Percentiles rank a stretch among this genome's conserved stretches.
Evolutionary conservation across 805 yeast genomes (phyloP).

Genomic region (Metschnikowia lunata): DNA sequence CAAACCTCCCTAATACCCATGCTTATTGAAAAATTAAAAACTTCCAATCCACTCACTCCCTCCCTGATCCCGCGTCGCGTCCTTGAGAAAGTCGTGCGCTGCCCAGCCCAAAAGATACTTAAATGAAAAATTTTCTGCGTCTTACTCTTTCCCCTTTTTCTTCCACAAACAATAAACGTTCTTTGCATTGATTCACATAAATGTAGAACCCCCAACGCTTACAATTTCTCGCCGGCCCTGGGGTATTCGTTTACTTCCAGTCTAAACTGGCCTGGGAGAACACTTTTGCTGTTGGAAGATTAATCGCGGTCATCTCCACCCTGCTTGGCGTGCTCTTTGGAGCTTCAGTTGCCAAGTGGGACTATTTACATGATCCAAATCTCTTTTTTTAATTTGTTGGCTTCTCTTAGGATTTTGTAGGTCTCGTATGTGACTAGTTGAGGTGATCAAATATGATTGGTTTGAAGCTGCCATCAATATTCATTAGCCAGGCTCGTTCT

Average conservation of each 20-base stretch:
- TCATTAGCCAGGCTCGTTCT: too few relatives aligned
- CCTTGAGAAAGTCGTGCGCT: constrained; percentile 2
- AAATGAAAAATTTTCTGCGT: neutral
- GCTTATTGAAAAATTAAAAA: too few relatives aligned
- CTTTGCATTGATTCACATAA: constrained; percentile 2
- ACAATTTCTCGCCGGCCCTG: constrained; percentile 48
- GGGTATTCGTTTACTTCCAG: constrained; percentile 46
- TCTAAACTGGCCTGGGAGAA: constrained; percentile 44
- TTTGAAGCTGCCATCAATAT: too few relatives aligned
- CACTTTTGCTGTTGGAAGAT: constrained; percentile 44
- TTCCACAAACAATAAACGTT: constrained; percentile 2
- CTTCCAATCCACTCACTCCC: too few relatives aligned
- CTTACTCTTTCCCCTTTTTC: neutral
- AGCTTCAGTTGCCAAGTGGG: constrained; percentile 17
- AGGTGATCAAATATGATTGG: too few relatives aligned
- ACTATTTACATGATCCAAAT: constrained; percentile 20
- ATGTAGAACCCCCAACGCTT: constrained; percentile 32
- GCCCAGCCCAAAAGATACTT: neutral
- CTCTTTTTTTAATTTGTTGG: neutral
- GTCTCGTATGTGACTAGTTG: too few relatives aligned
- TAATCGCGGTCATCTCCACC: constrained; percentile 44
- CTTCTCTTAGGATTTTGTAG: too few relatives aligned
- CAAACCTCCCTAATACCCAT: too few relatives aligned
- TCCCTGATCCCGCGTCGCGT: too few relatives aligned
- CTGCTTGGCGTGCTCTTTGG: constrained; percentile 23